A percentile compares a stretch with the other conserved stretches of the same genome.
Conservation (phyloP, 1,139 yeast genomes). For the Insectozyma bohioensis region DNA sequence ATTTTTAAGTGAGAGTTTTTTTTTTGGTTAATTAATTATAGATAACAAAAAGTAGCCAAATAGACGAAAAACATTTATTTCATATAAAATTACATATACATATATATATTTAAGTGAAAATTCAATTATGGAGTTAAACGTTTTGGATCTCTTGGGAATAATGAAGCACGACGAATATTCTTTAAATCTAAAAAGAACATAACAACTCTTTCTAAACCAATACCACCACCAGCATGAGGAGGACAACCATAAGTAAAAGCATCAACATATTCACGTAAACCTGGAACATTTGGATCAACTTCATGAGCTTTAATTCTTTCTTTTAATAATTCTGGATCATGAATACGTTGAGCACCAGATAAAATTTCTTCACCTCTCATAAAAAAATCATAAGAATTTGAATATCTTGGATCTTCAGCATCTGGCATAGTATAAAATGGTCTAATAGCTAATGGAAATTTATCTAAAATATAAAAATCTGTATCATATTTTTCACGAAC, state of each 20-base stretch:
- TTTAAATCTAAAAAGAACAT: constrained; percentile 97
- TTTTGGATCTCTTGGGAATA: constrained; percentile 98
- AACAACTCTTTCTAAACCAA: constrained; percentile 96
- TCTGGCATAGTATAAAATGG: constrained; percentile 99
- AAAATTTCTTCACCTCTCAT: constrained; percentile 99
- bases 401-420: constrained; percentile 83
- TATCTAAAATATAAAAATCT: constrained; percentile 96
- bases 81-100: no score
- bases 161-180: constrained; percentile 94
- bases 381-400: constrained; percentile 96
- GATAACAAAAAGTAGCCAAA: no score
- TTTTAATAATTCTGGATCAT: constrained; percentile 79
- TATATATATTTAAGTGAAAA: no score
- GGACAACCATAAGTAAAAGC: constrained; percentile 95
- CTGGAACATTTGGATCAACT: constrained; percentile 76
- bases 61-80: no score
- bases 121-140: constrained; percentile 88
- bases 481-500: constrained; percentile 94
- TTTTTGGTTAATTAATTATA: no score
- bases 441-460: constrained; percentile 93
- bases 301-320: constrained; percentile 84
- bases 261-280: constrained; percentile 85
- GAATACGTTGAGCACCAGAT: constrained; percentile 99
- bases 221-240: constrained; percentile 99
- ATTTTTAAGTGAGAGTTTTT: no score